A percentile compares a stretch with the other conserved stretches of the same genome.
Conservation (phyloP, 139 green algal species). For the Pleodorina starrii region DNA sequence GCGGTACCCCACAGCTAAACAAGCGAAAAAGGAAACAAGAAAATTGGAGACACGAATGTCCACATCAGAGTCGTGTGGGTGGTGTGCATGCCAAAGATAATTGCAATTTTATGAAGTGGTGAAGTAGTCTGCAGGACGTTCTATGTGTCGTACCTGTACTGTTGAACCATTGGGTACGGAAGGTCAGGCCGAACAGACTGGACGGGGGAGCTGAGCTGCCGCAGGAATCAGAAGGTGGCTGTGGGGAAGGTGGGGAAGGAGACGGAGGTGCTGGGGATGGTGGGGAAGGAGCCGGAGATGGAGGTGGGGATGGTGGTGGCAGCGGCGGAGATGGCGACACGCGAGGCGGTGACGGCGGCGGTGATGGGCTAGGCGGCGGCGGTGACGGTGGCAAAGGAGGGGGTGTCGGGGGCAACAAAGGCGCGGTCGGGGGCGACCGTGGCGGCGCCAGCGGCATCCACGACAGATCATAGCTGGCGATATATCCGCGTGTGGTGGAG, state of each 20-base stretch:
- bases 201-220: neutral
- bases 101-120: too few species aligned
- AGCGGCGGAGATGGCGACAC: too few species aligned
- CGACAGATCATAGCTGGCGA: neutral
- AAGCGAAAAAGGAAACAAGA: too few species aligned
- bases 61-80: too few species aligned
- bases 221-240: neutral
- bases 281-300: too few species aligned
- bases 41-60: too few species aligned
- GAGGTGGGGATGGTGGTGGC: too few species aligned
- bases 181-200: neutral
- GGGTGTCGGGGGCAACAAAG: neutral
- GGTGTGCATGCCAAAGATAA: too few species aligned
- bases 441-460: neutral
- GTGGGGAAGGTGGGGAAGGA: neutral
- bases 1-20: too few species aligned
- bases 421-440: neutral
- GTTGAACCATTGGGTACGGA: neutral
- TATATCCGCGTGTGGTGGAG: neutral
- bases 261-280: neutral
- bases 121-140: too few species aligned
- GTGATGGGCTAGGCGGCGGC: neutral
- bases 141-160: neutral
- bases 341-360: neutral
- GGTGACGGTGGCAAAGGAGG: too few species aligned